These are phyloP conservation scores for Annona squamosa DNA, from an alignment of 164 flowering plant genomes.

Conservation along the genomic window DNA sequence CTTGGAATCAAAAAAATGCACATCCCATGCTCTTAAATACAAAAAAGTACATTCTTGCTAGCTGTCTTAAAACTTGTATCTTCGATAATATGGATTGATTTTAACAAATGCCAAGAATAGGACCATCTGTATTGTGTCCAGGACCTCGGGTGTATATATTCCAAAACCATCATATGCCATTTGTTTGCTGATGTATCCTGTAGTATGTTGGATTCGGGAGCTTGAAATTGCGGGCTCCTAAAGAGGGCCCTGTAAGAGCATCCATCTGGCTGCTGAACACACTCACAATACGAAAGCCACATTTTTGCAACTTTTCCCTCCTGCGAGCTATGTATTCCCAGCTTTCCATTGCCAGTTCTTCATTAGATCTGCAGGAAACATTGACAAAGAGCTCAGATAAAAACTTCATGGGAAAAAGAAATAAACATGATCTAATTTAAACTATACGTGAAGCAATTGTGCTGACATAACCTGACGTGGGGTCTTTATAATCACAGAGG, in stretches of 20 bases:
- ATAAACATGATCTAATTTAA: background rate
- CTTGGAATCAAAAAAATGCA: too few relatives aligned
- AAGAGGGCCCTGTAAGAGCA: constrained; percentile 34
- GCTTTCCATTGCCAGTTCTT: constrained; percentile 38
- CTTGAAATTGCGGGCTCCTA: constrained; percentile 46
- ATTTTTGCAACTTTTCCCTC: constrained; percentile 26
- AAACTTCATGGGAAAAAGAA: background rate
- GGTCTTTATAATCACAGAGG: too few relatives aligned
- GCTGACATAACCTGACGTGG: too few relatives aligned
- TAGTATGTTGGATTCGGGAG: constrained; percentile 36
- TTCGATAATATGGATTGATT: background rate
- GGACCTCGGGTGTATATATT: background rate
- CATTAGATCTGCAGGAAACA: constrained; percentile 33
- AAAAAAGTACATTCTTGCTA: too few relatives aligned
- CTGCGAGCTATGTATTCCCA: constrained; percentile 32
- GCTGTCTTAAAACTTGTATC: too few relatives aligned
- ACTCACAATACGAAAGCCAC: constrained; percentile 38
- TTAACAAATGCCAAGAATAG: background rate
- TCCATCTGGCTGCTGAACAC: constrained; percentile 60
- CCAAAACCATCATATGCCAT: background rate
- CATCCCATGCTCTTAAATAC: too few relatives aligned
- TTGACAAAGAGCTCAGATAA: background rate
- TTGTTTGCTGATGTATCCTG: constrained; percentile 8
- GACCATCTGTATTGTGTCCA: background rate
- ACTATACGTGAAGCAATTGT: too few relatives aligned